Evolutionary conservation across 73 alveolate species (phyloP).

Genomic region (Tetrahymena thermophila): DNA sequence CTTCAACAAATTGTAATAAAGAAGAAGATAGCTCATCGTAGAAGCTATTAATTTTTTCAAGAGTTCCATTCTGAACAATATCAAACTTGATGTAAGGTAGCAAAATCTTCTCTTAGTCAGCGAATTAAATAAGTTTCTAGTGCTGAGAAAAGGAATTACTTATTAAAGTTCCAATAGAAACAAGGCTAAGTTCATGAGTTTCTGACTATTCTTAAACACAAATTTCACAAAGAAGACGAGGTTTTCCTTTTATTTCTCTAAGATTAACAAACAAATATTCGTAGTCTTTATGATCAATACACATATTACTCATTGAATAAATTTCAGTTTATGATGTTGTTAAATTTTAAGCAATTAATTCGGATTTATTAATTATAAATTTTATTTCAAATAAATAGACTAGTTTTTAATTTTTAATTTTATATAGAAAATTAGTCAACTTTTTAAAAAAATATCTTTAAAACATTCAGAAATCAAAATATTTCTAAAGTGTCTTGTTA

Average conservation of each 20-base stretch:
- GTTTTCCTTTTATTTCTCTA: background rate
- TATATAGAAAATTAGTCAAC: background rate
- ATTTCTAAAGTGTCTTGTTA: background rate
- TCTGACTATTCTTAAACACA: background rate
- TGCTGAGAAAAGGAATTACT: background rate
- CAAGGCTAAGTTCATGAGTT: background rate
- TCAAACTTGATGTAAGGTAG: background rate
- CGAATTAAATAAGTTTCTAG: background rate
- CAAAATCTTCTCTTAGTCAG: background rate
- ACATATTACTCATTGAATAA: background rate
- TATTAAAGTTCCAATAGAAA: background rate
- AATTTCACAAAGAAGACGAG: background rate
- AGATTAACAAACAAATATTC: background rate
- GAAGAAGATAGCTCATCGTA: background rate
- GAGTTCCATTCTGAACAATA: background rate
- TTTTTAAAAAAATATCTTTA: too few relatives aligned
- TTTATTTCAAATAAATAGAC: too few relatives aligned
- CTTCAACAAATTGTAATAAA: background rate
- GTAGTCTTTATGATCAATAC: background rate
- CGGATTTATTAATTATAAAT: background rate
- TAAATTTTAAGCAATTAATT: background rate
- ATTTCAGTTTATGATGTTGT: background rate
- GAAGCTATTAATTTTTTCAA: background rate
- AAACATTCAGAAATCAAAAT: background rate
- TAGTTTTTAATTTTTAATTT: too few relatives aligned